These are phyloP conservation scores for Radiomyces spectabilis DNA, from an alignment of 192 early-diverging fungal genomes.

Conservation along the genomic window DNA sequence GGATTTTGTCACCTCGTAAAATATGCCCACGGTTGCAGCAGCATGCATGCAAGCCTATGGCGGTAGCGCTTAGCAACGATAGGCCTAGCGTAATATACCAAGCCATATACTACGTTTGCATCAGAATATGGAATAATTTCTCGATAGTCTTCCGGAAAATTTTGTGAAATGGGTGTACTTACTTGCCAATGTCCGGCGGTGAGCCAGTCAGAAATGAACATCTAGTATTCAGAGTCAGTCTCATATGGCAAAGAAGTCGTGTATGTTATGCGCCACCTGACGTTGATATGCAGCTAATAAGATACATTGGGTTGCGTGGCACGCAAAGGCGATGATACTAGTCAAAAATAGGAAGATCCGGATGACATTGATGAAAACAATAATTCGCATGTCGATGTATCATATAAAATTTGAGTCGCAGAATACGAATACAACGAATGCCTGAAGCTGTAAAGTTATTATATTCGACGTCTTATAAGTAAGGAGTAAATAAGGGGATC, in stretches of 20 bases:
- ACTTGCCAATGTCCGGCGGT: slow-evolving; percentile 7
- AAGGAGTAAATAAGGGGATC: too few relatives aligned
- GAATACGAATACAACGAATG: too few relatives aligned
- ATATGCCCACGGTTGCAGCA: slow-evolving; percentile 4
- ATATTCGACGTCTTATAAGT: too few relatives aligned
- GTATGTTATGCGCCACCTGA: neutral
- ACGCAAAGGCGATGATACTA: neutral
- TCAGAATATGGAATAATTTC: neutral
- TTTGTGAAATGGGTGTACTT: neutral
- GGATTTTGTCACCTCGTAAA: slow-evolving; percentile 3
- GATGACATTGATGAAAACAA: too few relatives aligned
- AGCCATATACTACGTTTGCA: neutral
- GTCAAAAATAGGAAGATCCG: too few relatives aligned
- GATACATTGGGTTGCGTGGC: slow-evolving; percentile 1
- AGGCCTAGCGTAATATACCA: neutral
- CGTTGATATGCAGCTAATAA: neutral
- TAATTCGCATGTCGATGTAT: too few relatives aligned
- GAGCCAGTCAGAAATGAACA: slow-evolving; percentile 3
- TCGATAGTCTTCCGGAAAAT: neutral
- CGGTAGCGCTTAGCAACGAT: neutral
- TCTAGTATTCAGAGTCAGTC: too few relatives aligned
- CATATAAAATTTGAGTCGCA: too few relatives aligned
- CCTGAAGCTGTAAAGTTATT: too few relatives aligned
- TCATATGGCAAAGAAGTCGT: neutral
- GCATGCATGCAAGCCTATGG: neutral